Base-by-base conservation (phyloP, 805 yeast genomes). In the Myxozyma mucilagina region DNA sequence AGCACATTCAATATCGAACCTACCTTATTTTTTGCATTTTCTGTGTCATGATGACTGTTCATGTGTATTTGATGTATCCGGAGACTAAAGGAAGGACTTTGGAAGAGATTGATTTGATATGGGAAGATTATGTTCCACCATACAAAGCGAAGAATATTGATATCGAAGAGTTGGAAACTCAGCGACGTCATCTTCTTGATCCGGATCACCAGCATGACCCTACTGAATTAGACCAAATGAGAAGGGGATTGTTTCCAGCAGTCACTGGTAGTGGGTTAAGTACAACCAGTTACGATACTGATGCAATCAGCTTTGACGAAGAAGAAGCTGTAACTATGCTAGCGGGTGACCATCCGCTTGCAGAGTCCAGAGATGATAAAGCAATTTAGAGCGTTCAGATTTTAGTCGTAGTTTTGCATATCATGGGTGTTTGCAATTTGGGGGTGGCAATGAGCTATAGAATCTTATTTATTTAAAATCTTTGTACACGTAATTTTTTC, bases 21-120 rank as follows among this genome's bases (percentile, higher is more conserved):
- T 84, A 83, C 70, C 74, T 80, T 61, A 79, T 84, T 59, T 84
- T 82, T 70, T 87, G 82, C 58, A 76, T 77, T 32, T 82, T 80
- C 71, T 82, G 85, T 70, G 75, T 74, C 29, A 77, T 74, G 63
- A 78, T 82, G 80, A 78, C 79, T 45, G 60, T 82, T 54, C 84
- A 71, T 31, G 69, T 72, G 32, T 69, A 76, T 59, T 70, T 84
- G 61, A 82, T 84, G 74, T 84, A 85, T 81, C 89, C 87, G 41
- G 91, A 87, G 74, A 86, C 90, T 39, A 86, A 86, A 75, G 86
- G 82, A 67, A 83, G 81, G 75, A 84, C 90, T 11, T 78, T 86
- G 70, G 91, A 86, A 74, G 90, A 86, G 73, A 83, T 86, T 61
- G 90, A 86, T 16, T 31, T 56, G 39, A 49, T 56, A 3, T 56